These are phyloP conservation scores for Pulicaria dysenterica DNA, from an alignment of 129 eudicot species.

Conservation along the genomic window DNA sequence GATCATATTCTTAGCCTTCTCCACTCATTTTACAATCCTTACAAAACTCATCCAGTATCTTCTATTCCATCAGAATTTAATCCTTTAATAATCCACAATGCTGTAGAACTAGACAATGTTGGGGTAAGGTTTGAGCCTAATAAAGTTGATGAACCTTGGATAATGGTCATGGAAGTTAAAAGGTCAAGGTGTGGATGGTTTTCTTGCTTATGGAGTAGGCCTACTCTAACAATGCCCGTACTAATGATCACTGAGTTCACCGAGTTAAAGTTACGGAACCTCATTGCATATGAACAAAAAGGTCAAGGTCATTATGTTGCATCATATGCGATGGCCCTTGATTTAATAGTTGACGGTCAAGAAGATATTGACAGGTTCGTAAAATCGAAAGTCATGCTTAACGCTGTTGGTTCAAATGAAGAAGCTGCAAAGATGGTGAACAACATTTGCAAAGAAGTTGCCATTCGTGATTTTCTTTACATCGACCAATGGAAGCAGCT, in stretches of 20 bases:
- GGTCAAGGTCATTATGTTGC: background rate
- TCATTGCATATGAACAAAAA: slow-evolving; percentile 31
- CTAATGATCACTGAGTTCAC: background rate
- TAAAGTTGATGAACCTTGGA: background rate
- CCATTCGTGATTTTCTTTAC: background rate
- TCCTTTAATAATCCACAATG: background rate
- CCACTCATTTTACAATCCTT: no score
- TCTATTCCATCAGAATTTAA: no score
- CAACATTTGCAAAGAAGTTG: slow-evolving; percentile 7
- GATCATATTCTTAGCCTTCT: slow-evolving; percentile 12
- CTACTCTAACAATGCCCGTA: slow-evolving; percentile 10
- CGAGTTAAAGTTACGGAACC: slow-evolving; percentile 26
- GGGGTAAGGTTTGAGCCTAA: slow-evolving; percentile 5
- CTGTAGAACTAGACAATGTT: background rate
- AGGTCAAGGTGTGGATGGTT: background rate
- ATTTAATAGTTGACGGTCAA: slow-evolving; percentile 4
- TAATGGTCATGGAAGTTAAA: background rate
- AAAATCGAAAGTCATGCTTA: background rate
- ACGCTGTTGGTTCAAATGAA: slow-evolving; percentile 8
- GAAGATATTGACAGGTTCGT: slow-evolving; percentile 20
- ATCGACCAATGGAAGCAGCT: background rate
- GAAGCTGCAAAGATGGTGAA: slow-evolving; percentile 18
- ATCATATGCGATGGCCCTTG: slow-evolving; percentile 24
- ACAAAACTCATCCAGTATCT: no score
- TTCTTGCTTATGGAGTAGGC: background rate